These are phyloP conservation scores for Trichosanthes cucumerina DNA, from an alignment of 306 rosid genomes.

Conservation along the genomic window DNA sequence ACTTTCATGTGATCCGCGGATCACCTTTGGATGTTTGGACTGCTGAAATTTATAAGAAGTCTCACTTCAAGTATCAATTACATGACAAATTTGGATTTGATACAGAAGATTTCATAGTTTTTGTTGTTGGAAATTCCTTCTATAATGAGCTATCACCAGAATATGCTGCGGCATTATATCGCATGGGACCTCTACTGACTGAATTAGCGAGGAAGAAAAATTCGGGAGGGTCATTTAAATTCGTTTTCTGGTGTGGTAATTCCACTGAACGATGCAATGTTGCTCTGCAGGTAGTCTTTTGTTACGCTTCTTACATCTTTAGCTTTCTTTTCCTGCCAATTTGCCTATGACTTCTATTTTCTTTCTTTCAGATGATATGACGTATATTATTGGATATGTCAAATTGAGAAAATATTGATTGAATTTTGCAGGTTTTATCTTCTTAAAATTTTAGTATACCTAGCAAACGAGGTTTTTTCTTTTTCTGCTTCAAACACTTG, in stretches of 20 bases:
- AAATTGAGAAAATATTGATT: not conserved
- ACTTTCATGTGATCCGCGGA: constrained; percentile 86
- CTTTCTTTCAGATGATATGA: not conserved
- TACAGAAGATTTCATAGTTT: constrained; percentile 55
- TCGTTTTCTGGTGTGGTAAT: constrained; percentile 78
- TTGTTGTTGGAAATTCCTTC: constrained; percentile 72
- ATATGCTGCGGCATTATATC: constrained; percentile 65
- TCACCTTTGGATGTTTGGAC: constrained; percentile 90
- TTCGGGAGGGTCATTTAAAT: constrained; percentile 47
- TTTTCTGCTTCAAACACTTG: not conserved
- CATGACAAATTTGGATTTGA: constrained; percentile 44
- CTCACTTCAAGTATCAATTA: constrained; percentile 50
- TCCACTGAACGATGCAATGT: constrained; percentile 54
- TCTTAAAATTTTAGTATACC: not conserved
- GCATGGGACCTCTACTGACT: constrained; percentile 65
- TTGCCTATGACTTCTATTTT: not conserved
- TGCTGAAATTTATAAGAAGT: constrained; percentile 54
- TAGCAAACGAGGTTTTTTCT: not conserved
- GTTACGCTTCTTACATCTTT: constrained; percentile 9
- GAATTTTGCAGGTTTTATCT: not conserved
- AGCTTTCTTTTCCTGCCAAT: not conserved
- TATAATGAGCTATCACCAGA: constrained; percentile 61
- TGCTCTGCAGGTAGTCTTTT: constrained; percentile 56
- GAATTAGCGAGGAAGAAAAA: constrained; percentile 64
- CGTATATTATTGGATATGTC: not conserved